Evolutionary conservation across 768 basidiomycete species (phyloP).

Genomic region (Agaricus sinodeliciosus): DNA sequence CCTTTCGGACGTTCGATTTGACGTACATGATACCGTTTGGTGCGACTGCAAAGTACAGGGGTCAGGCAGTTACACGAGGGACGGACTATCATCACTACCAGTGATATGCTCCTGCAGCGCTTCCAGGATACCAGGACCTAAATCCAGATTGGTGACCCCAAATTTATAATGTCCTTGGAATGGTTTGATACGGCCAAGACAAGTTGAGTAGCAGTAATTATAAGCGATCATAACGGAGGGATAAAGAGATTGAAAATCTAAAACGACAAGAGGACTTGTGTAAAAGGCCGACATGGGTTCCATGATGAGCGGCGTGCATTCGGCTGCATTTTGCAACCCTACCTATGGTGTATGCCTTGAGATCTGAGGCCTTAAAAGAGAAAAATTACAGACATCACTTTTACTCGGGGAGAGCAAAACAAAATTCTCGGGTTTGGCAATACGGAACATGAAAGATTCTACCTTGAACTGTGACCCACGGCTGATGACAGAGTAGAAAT

Average conservation of each 20-base stretch:
- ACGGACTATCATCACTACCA: constrained; percentile 35
- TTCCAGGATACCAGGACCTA: constrained; percentile 61
- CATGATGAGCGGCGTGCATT: constrained; percentile 93
- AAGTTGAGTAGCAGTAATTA: constrained; percentile 96
- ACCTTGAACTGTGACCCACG: constrained; percentile 99
- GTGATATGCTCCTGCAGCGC: constrained; percentile 71
- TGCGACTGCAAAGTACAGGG: constrained; percentile 49
- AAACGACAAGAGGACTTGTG: constrained; percentile 83
- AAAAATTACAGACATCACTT: constrained; percentile 52
- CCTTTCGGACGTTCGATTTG: constrained; percentile 76
- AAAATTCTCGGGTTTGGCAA: constrained; percentile 93
- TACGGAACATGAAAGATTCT: constrained; percentile 97
- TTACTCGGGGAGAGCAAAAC: constrained; percentile 87
- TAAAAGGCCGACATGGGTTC: constrained; percentile 94
- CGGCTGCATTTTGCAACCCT: constrained; percentile 91
- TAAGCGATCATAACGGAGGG: constrained; percentile 99
- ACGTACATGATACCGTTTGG: constrained; percentile 96
- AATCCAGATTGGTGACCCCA: constrained; percentile 70
- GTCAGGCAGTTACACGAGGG: background rate
- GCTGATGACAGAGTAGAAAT: constrained; percentile 92
- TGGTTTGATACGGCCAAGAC: constrained; percentile 80
- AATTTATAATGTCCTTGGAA: constrained; percentile 87
- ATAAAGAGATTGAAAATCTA: constrained; percentile 96
- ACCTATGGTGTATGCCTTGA: constrained; percentile 46
- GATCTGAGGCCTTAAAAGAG: background rate